Percentiles rank a stretch among this genome's conserved stretches.
Evolutionary conservation across 139 green algal genomes (phyloP).

Genomic region (Coccomyxa sp.): DNA sequence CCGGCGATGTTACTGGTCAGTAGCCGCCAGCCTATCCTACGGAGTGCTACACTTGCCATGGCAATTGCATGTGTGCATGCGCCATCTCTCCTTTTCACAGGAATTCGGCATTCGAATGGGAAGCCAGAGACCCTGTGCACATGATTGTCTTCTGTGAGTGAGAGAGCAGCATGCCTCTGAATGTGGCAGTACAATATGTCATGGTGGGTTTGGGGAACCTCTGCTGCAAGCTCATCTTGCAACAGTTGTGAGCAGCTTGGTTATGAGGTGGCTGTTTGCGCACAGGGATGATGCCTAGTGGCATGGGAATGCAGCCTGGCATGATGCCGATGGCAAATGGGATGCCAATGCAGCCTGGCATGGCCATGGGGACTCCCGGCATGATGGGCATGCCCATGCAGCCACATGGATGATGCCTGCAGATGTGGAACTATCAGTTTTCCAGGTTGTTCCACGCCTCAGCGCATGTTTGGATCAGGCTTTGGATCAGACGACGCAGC

Average conservation of each 20-base stretch:
- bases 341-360: neutral
- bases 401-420: neutral
- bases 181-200: neutral
- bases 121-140: neutral
- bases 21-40: neutral
- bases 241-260: neutral
- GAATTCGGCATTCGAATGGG: neutral
- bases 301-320: neutral
- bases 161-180: neutral
- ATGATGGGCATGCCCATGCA: constrained; percentile 1
- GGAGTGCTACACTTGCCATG: neutral
- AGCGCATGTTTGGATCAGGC: no score
- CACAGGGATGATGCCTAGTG: neutral
- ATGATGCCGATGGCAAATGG: constrained; percentile 8
- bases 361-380: neutral
- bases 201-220: neutral
- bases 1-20: neutral
- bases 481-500: no score
- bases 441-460: no score
- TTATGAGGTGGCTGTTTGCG: neutral
- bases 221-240: no score
- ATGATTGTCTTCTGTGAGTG: neutral
- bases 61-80: neutral
- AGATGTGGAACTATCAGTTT: no score
- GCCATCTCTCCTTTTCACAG: neutral